Evolutionary conservation across 2,329 filamentous ascomycete species (phyloP).

Genomic region (Aspergillus transmontanensis): DNA sequence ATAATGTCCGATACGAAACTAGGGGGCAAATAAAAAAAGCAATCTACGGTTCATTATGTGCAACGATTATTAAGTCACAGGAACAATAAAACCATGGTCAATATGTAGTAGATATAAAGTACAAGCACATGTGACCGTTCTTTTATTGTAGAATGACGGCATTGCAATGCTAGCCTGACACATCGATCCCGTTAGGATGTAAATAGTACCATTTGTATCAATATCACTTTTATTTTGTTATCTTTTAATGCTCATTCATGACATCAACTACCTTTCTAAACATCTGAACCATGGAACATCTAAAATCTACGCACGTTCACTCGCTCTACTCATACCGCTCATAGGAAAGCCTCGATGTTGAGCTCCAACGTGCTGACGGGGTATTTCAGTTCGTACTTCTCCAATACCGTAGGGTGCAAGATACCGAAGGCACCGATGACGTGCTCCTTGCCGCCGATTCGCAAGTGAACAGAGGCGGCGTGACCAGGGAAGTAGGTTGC

Average conservation of each 20-base stretch:
- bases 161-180: not conserved
- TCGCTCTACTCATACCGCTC: conserved; percentile 13
- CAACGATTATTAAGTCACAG: not conserved
- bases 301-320: conserved; percentile 11
- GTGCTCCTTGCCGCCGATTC: conserved; percentile 70
- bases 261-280: conserved; percentile 24
- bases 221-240: conserved; percentile 6
- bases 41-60: conserved; percentile 5
- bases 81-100: not conserved
- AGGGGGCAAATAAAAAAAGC: conserved; percentile 10
- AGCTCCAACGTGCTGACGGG: conserved; percentile 93
- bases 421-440: conserved; percentile 91
- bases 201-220: not conserved
- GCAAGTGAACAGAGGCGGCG: conserved; percentile 79
- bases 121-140: not conserved
- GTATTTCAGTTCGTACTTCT: conserved; percentile 91
- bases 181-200: not conserved
- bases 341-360: conserved; percentile 92
- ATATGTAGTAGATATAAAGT: conserved; percentile 3
- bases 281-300: conserved; percentile 10
- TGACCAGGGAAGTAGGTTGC: conserved; percentile 90
- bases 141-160: not conserved
- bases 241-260: conserved; percentile 19
- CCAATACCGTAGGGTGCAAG: conserved; percentile 86
- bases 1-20: conserved; percentile 15